Conservation (phyloP, 371 early-diverging fungal species). For the Circinella umbellata region DNA sequence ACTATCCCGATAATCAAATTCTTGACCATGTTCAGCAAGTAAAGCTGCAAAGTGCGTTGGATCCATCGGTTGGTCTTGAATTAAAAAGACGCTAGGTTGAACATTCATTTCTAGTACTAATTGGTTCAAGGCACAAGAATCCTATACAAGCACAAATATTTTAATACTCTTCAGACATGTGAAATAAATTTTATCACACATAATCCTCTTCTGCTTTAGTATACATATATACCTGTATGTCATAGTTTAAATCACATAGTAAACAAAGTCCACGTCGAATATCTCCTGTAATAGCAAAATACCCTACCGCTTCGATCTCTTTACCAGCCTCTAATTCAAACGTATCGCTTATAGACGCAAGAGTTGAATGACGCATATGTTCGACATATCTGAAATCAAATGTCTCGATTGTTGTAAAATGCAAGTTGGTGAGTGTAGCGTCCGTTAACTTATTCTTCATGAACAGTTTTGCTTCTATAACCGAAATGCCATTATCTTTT, state of each 20-base stretch:
- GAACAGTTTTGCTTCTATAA: conserved; percentile 7
- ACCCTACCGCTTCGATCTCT: conserved; percentile 31
- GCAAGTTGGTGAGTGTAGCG: conserved; percentile 33
- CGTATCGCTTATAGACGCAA: conserved; percentile 37
- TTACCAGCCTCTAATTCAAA: conserved; percentile 44
- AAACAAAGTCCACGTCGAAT: conserved; percentile 36
- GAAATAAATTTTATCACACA: too few species aligned
- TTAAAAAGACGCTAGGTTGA: conserved; percentile 57
- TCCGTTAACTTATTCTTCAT: conserved; percentile 17
- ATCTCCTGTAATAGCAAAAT: conserved; percentile 40
- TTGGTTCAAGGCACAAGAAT: conserved; percentile 29
- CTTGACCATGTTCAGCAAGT: conserved; percentile 55
- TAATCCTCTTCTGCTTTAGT: background rate
- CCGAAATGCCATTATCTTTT: conserved; percentile 8
- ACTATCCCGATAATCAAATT: conserved; percentile 53
- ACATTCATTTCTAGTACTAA: conserved; percentile 37
- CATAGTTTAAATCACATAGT: conserved; percentile 42
- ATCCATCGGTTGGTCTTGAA: conserved; percentile 44
- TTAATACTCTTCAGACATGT: too few species aligned
- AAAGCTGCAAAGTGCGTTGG: conserved; percentile 60
- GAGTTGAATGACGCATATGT: conserved; percentile 19
- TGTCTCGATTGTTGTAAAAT: conserved; percentile 37
- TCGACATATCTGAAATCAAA: conserved; percentile 38
- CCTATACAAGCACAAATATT: conserved; percentile 18
- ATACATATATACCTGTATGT: conserved; percentile 39